These are phyloP conservation scores for Saccharomyces cerevisiae DNA, from an alignment of 805 yeast species.

Conservation along the genomic window DNA sequence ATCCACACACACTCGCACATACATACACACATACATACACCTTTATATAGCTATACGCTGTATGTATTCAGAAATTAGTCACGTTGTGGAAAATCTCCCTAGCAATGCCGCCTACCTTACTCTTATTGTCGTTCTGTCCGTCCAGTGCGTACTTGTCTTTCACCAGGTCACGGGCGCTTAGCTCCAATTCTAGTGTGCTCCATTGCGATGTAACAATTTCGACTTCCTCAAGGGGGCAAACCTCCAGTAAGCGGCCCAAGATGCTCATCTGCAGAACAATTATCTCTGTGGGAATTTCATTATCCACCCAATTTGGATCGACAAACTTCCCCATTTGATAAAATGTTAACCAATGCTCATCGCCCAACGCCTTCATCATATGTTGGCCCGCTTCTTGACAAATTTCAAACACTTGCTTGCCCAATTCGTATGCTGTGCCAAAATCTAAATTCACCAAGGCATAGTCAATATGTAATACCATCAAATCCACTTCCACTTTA, in stretches of 20 bases:
- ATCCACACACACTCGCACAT: neutral
- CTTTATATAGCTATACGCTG: neutral
- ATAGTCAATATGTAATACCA: constrained; percentile 52
- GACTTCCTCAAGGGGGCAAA: constrained; percentile 49
- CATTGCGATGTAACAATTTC: constrained; percentile 54
- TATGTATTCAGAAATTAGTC: constrained; percentile 1
- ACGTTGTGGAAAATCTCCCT: constrained; percentile 4
- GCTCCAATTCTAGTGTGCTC: constrained; percentile 41
- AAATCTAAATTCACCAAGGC: constrained; percentile 60
- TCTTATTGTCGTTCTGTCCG: neutral
- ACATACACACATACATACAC: neutral
- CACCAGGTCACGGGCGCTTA: constrained; percentile 28
- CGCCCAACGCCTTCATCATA: constrained; percentile 3
- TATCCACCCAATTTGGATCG: constrained; percentile 38
- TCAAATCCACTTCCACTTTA: neutral
- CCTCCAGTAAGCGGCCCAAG: constrained; percentile 42
- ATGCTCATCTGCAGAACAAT: constrained; percentile 46
- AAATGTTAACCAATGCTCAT: constrained; percentile 57
- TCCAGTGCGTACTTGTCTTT: constrained; percentile 17
- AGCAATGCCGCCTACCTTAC: neutral
- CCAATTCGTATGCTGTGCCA: constrained; percentile 42
- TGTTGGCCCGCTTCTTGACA: constrained; percentile 2
- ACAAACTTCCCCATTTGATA: constrained; percentile 62
- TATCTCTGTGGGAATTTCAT: constrained; percentile 32
- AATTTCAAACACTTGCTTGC: constrained; percentile 33